Conservation (phyloP, 2,329 filamentous ascomycete species). For the Aureobasidium sp. region DNA sequence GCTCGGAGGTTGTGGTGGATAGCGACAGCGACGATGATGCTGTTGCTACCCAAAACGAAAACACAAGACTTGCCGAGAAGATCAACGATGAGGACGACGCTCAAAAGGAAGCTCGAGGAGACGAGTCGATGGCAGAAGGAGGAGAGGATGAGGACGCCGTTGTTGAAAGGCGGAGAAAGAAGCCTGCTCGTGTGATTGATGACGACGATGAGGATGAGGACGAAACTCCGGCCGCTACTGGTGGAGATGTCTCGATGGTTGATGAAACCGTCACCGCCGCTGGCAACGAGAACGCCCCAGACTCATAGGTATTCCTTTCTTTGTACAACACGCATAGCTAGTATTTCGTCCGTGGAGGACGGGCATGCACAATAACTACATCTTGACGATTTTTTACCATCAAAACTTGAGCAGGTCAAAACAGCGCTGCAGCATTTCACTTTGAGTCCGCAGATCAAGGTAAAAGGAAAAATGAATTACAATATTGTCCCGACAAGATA, state of each 20-base stretch:
- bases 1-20: slow-evolving; percentile 71
- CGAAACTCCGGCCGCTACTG: slow-evolving; percentile 14
- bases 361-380: not conserved
- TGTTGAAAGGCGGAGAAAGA: slow-evolving; percentile 20
- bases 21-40: slow-evolving; percentile 53
- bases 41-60: slow-evolving; percentile 19
- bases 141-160: slow-evolving; percentile 15
- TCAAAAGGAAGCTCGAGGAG: slow-evolving; percentile 19
- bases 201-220: slow-evolving; percentile 25
- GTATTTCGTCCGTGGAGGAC: not conserved
- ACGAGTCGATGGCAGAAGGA: slow-evolving; percentile 13
- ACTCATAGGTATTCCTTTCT: not conserved
- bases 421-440: not conserved
- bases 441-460: not conserved
- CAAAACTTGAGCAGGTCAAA: not conserved
- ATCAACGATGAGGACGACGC: slow-evolving; percentile 23
- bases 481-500: not conserved
- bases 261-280: slow-evolving; percentile 10
- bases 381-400: not conserved
- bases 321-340: not conserved
- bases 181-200: slow-evolving; percentile 24
- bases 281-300: slow-evolving; percentile 13
- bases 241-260: slow-evolving; percentile 14
- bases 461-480: not conserved
- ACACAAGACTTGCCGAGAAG: slow-evolving; percentile 16